phyloP scores from a whole-genome alignment of 208 protist species.

The Leishmania tropica region DNA sequence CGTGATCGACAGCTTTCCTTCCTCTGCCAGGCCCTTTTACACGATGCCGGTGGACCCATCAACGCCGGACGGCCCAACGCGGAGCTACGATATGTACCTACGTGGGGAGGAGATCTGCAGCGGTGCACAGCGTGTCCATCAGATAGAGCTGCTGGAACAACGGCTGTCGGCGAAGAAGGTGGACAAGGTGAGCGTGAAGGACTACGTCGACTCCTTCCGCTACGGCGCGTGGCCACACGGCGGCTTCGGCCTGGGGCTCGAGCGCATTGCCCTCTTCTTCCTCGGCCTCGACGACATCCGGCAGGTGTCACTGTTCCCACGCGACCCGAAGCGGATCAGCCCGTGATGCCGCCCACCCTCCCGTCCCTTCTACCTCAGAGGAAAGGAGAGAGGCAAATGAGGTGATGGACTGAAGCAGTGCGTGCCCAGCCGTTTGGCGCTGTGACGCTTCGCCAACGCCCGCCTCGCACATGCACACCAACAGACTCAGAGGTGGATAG shows the following conservation, averaged over 20 bases:
- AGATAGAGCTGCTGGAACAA: slow-evolving; percentile 83
- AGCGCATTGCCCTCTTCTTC: slow-evolving; percentile 98
- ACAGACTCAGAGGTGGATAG: background rate
- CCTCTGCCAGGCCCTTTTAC: slow-evolving; percentile 98
- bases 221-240: slow-evolving; percentile 98
- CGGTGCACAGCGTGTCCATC: slow-evolving; percentile 99
- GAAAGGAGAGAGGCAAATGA: background rate
- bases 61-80: slow-evolving; percentile 33
- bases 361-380: background rate
- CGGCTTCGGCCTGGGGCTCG: slow-evolving; percentile 98
- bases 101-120: slow-evolving; percentile 99
- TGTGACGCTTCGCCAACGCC: background rate
- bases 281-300: slow-evolving; percentile 97
- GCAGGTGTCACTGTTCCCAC: slow-evolving; percentile 97
- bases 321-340: slow-evolving; percentile 96
- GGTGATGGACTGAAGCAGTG: background rate
- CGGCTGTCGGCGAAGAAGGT: slow-evolving; percentile 55
- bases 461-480: background rate
- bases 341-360: background rate
- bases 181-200: slow-evolving; percentile 49
- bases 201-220: slow-evolving; percentile 98
- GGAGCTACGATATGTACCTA: slow-evolving; percentile 99
- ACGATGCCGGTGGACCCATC: slow-evolving; percentile 94
- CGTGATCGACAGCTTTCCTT: slow-evolving; percentile 98
- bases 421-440: background rate